These are phyloP conservation scores for Neurospora sublineolata DNA, from an alignment of 495 filamentous ascomycete species.

Conservation along the genomic window DNA sequence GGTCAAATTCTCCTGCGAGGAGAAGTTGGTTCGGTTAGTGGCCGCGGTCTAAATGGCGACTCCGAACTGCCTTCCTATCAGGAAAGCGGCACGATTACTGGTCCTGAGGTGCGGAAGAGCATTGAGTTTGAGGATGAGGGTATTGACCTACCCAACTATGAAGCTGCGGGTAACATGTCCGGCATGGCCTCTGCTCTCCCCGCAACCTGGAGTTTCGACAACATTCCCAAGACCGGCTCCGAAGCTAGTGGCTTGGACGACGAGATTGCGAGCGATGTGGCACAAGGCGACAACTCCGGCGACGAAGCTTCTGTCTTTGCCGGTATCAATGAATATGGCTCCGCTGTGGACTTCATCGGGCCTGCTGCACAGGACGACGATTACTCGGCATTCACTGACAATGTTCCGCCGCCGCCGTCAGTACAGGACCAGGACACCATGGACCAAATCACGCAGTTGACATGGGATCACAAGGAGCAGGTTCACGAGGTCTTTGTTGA, in stretches of 20 bases:
- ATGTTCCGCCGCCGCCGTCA: conserved; percentile 3
- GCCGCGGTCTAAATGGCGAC: conserved; percentile 3
- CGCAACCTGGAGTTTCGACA: conserved; percentile 28
- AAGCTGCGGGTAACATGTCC: conserved; percentile 13
- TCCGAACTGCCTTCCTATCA: conserved; percentile 13
- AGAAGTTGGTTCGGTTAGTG: conserved; percentile 44
- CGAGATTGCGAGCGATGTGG: conserved; percentile 29
- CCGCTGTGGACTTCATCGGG: conserved; percentile 23
- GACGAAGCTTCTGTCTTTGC: conserved; percentile 11
- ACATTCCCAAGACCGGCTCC: conserved; percentile 10
- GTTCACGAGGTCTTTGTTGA: conserved; percentile 24
- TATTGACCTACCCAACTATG: conserved; percentile 15
- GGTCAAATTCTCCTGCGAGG: conserved; percentile 58
- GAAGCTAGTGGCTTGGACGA: conserved; percentile 10
- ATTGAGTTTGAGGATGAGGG: conserved; percentile 29
- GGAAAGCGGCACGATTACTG: neutral
- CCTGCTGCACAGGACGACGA: conserved; percentile 29
- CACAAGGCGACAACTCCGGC: conserved; percentile 22
- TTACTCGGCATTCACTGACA: conserved; percentile 9
- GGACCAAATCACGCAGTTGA: conserved; percentile 12
- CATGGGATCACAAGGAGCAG: conserved; percentile 23
- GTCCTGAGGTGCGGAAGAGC: conserved; percentile 21
- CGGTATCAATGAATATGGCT: neutral
- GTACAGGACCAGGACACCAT: conserved; percentile 13
- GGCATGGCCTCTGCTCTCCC: conserved; percentile 18